Conservation (phyloP, 2,329 filamentous ascomycete species). For the Pochonia chlamydosporia region DNA sequence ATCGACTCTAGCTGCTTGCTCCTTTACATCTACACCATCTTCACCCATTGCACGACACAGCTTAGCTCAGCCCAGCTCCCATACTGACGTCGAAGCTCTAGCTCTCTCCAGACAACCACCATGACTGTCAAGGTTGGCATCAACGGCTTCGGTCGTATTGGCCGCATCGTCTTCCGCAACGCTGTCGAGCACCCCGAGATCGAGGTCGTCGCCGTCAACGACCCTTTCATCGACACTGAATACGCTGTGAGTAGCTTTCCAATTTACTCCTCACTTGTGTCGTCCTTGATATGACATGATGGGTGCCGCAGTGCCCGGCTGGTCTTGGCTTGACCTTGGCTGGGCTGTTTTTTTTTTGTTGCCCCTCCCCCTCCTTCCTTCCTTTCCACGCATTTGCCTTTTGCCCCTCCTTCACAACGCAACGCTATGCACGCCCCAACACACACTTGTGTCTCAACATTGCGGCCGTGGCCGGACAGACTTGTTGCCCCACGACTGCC, state of each 20-base stretch:
- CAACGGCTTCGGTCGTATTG: conserved; percentile 99
- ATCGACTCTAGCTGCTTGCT: no score
- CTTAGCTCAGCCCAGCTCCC: neutral
- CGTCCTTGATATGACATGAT: no score
- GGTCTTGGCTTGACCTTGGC: neutral
- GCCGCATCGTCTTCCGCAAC: conserved; percentile 98
- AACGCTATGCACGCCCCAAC: neutral
- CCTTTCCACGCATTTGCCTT: neutral
- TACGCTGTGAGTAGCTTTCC: conserved; percentile 74
- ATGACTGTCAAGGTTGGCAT: conserved; percentile 76
- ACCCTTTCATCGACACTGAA: conserved; percentile 96
- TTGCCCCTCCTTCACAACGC: conserved; percentile 12
- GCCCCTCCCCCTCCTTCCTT: conserved; percentile 11
- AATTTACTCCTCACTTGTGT: no score
- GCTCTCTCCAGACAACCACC: conserved; percentile 17
- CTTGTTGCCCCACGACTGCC: neutral
- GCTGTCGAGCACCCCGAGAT: conserved; percentile 85
- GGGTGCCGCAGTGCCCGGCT: no score
- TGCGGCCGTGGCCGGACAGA: neutral
- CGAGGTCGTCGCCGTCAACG: conserved; percentile 94
- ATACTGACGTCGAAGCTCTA: conserved; percentile 6
- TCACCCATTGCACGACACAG: neutral
- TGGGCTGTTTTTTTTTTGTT: neutral
- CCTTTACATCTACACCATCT: no score
- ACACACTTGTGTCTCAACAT: neutral